Evolutionary conservation across 192 early-diverging fungal species (phyloP).

Genomic region (Entomortierella beljakovae): DNA sequence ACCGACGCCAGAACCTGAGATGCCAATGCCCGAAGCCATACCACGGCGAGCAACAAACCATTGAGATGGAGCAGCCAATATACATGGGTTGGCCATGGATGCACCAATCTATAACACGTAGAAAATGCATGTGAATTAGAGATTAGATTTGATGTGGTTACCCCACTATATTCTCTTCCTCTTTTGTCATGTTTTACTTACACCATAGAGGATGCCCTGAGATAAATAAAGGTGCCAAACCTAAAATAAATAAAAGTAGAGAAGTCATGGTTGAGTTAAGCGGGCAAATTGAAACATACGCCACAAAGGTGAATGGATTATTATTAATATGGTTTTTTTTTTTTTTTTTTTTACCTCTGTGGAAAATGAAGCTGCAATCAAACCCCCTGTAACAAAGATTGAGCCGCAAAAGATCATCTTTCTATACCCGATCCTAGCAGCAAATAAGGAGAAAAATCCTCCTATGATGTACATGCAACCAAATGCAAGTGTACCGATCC

Average conservation of each 20-base stretch:
- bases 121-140: too few species aligned
- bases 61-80: constrained; percentile 71
- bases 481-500: constrained; percentile 55
- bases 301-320: too few species aligned
- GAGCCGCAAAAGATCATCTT: constrained; percentile 40
- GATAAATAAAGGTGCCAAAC: constrained; percentile 60
- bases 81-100: constrained; percentile 46
- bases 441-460: constrained; percentile 38
- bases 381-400: constrained; percentile 31
- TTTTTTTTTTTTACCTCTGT: constrained; percentile 35
- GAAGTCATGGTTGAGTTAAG: neutral
- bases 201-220: constrained; percentile 59
- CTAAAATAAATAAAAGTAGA: constrained; percentile 4
- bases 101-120: constrained; percentile 48
- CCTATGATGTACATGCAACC: constrained; percentile 45
- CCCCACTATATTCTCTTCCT: neutral
- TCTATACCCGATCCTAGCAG: constrained; percentile 41
- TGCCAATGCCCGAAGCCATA: constrained; percentile 78
- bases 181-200: constrained; percentile 15
- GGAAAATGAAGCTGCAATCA: constrained; percentile 57
- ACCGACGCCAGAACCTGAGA: constrained; percentile 81
- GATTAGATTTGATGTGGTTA: neutral
- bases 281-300: too few species aligned
- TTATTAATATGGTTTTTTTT: too few species aligned
- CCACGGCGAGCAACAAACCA: constrained; percentile 76